Evolutionary conservation across 371 early-diverging fungal genomes (phyloP), one percentile per base, ranked within the genome.

Genomic region (Dinochytrium kinnereticum): DNA sequence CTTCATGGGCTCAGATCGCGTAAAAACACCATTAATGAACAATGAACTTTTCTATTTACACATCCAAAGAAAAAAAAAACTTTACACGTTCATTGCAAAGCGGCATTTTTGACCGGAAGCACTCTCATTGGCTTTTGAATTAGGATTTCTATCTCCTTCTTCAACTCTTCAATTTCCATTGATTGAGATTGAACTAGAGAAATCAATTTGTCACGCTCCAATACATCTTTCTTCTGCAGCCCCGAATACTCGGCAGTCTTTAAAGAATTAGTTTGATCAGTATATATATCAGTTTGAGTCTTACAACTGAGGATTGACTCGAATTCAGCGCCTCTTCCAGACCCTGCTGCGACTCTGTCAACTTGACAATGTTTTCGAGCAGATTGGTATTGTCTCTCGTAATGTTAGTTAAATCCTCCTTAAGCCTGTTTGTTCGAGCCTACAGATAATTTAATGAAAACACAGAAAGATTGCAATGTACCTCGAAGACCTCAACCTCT

Each of bases 241-340:
- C 84, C 86, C 17, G 82, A 73, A 68, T 81, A 81, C 40, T 84
- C 85, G 13, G 83, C 82, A 10, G 78, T 82, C 80, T 85, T 37
- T 36, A 70, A 30, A 66, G 34, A 31, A 26, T 40, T 33, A 3
- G 0, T 17, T 68, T 33, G 51, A 21, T 44, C 19, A 30, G 71
- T 51, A 10, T 36, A 15, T 36, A 21, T 19, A 10, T 0, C 33
- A 7, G 13, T 1, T 0, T 1, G 0, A 38, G 3, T 34, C 71
- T 59, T 68, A 86, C 86, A 76, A 85, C 83, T 1, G 82, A 77
- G 1, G 80, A 57, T 66, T 87, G 87, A 30, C 81, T 80, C 7
- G 74, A 26, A 71, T 84, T 85, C 64, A 87, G 67, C 1, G 78
- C 64, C 19, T 83, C 82, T 53, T 87, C 87, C 1, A 87, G 75